Base-by-base conservation (phyloP, 2,329 filamentous ascomycete genomes). In the Rachicladosporium sp. region DNA sequence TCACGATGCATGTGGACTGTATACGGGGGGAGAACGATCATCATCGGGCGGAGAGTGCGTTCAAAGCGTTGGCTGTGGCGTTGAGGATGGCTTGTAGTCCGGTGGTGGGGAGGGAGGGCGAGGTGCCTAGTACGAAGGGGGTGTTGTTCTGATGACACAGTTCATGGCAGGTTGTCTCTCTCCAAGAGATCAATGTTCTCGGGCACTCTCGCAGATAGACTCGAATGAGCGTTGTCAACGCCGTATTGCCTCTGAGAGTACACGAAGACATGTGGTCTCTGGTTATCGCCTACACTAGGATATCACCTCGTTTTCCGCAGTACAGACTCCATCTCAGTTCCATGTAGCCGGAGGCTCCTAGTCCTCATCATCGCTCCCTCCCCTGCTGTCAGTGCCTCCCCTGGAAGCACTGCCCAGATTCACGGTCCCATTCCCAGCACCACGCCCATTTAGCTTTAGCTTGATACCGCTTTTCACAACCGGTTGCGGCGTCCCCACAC, bases 1-100 rank as follows among this genome's bases (percentile, higher is more conserved):
- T 95, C 38, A 98, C 91, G n/a, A 67, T 96, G 57, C 91, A 98
- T 67, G 85, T 98, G 43, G 86, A 95, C 65, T 93, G 85, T 64
- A 65, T 94, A 41, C 76, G 86, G 47, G 91, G 91, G 38, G 76
- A 82, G 46, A 98, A 96, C 64, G 91, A 96, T 65, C 91, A 96
- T 64, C 91, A 96, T 67, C 73, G 88, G 43, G 88, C 91, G 7
- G 91, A 96, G 74, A 91, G 83, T 60, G 91, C 89, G 10, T 95
- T 98, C 66, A 98, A 98, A 74, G 91, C 91, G 35, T 64, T 96
- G 50, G 91, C 91, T 0, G 78, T 95, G 33, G 91, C 91, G 6
- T 72, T 93, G 40, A 73, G 81, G 52, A 74, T 74, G 61, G 91
- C 91, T 7, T 89, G 80, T 36, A 73, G 74, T 37, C 73, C 77